Evolutionary conservation across 2,329 filamentous ascomycete genomes (phyloP), one percentile per base, ranked within the genome.

Genomic region (Penicillium sp.): DNA sequence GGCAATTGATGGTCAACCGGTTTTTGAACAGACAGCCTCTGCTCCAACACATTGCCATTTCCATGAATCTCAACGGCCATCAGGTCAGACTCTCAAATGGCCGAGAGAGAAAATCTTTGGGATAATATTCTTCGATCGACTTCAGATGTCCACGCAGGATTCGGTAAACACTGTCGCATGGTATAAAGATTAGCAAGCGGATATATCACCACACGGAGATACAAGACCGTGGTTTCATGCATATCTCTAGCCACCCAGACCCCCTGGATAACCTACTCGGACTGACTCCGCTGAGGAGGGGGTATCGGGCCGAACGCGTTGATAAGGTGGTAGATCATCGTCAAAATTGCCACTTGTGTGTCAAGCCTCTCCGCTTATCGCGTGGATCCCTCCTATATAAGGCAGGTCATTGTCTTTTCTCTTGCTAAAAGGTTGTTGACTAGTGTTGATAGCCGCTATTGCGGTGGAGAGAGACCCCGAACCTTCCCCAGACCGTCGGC

Each of bases 401-500:
- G 36, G 16, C 36, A 39, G 16, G 36, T 12, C 36, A 39, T 1
- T 12, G 10, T 39, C 3, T 13, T 12, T 39, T 23, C 10, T 21
- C 6, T 26, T 15, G 18, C 3, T 34, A 18, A 18, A 28, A 15
- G n/a, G 18, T 9, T 24, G 8, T 13, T 18, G 28, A 31, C 33
- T 16, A 26, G 33, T 4, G 6, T 18, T 15, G 23, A 31, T 51
- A 15, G 13, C 33, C 33, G 3, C 18, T 6, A 6, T 6, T 15
- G 23, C 3, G 10, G 13, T 43, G 49, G 47, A 53, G 56, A 7
- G 18, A 47, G 52, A 26, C 16, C 39, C 29, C 51, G 57, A 50
- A 54, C n/a, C 34, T 54, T 52, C 60, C 59, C 61, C 55, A 59
- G 58, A 54, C 45, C 41, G 36, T 63, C 62, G 62, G 61, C n/a